Conservation (phyloP, 2,329 filamentous ascomycete genomes). For the Alternaria triticina region DNA sequence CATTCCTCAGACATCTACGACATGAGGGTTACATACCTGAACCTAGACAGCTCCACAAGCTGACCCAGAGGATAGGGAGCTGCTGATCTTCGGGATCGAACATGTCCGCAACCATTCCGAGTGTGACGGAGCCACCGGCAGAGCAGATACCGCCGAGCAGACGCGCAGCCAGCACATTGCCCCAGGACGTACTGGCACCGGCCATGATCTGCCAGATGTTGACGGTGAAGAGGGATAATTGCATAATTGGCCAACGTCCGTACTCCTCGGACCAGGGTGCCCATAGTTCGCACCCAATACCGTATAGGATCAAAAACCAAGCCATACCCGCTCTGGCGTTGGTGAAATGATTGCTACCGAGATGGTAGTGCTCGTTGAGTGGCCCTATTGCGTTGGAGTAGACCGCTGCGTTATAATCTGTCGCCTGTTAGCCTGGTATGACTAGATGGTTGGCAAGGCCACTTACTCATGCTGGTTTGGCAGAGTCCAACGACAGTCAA, state of each 20-base stretch:
- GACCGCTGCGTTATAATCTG: conserved; percentile 61
- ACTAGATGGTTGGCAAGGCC: conserved; percentile 40
- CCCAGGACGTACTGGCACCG: conserved; percentile 69
- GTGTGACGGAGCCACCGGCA: conserved; percentile 68
- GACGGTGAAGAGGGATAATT: conserved; percentile 73
- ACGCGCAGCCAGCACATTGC: conserved; percentile 67
- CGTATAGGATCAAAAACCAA: conserved; percentile 79
- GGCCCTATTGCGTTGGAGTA: conserved; percentile 60
- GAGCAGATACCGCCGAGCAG: conserved; percentile 52
- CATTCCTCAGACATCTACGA: background rate
- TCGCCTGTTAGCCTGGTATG: conserved; percentile 22
- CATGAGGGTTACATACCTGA: conserved; percentile 54
- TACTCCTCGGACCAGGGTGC: conserved; percentile 81
- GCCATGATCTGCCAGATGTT: conserved; percentile 69
- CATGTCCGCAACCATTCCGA: conserved; percentile 70
- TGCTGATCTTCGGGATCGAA: conserved; percentile 66
- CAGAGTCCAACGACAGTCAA: conserved; percentile 61
- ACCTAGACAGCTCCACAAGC: conserved; percentile 69
- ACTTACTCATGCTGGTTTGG: conserved; percentile 59
- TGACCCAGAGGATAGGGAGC: conserved; percentile 67
- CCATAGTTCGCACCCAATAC: conserved; percentile 86
- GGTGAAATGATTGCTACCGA: conserved; percentile 43
- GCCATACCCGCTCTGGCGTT: conserved; percentile 66
- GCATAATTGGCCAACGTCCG: conserved; percentile 76
- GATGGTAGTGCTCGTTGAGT: conserved; percentile 65